phyloP scores from a whole-genome alignment of 1,284 basidiomycete genomes.

The Moesziomyces globuligerus region DNA sequence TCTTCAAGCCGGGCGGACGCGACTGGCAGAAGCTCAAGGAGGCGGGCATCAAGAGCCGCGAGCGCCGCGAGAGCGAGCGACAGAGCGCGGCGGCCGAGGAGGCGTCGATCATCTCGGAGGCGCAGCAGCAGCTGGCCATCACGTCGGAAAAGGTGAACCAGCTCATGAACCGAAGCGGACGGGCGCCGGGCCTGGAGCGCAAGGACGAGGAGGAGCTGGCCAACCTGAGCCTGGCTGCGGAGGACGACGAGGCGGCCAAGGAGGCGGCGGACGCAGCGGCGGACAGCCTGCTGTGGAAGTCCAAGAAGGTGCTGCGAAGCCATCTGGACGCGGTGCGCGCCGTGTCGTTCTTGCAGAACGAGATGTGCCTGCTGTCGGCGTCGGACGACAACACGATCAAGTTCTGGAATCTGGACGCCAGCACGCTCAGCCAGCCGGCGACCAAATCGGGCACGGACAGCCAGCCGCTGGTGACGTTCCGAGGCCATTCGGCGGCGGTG shows the following conservation, averaged over 20 bases:
- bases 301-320: slow-evolving; percentile 70
- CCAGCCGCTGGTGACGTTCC: slow-evolving; percentile 78
- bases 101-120: slow-evolving; percentile 40
- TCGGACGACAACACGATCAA: slow-evolving; percentile 96
- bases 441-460: slow-evolving; percentile 37
- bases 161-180: slow-evolving; percentile 47
- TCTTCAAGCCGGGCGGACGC: slow-evolving; percentile 51
- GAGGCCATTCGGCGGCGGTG: slow-evolving; percentile 91
- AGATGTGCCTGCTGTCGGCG: slow-evolving; percentile 84
- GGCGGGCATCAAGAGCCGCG: slow-evolving; percentile 46
- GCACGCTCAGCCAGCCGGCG: slow-evolving; percentile 36
- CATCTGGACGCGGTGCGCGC: slow-evolving; percentile 93
- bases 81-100: slow-evolving; percentile 19
- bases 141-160: slow-evolving; percentile 56
- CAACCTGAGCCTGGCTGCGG: slow-evolving; percentile 46
- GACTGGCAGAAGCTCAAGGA: slow-evolving; percentile 61
- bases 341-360: slow-evolving; percentile 82
- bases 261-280: slow-evolving; percentile 46
- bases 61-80: slow-evolving; percentile 45
- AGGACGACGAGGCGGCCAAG: slow-evolving; percentile 41
- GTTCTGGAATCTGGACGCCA: slow-evolving; percentile 79
- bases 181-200: slow-evolving; percentile 26
- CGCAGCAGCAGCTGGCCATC: slow-evolving; percentile 46
- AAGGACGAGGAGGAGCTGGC: slow-evolving; percentile 55
- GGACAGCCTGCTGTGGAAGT: slow-evolving; percentile 61